Evolutionary conservation across 1,284 basidiomycete species (phyloP), one percentile per base, ranked within the genome.

Genomic region (Cryptococcus sp.): DNA sequence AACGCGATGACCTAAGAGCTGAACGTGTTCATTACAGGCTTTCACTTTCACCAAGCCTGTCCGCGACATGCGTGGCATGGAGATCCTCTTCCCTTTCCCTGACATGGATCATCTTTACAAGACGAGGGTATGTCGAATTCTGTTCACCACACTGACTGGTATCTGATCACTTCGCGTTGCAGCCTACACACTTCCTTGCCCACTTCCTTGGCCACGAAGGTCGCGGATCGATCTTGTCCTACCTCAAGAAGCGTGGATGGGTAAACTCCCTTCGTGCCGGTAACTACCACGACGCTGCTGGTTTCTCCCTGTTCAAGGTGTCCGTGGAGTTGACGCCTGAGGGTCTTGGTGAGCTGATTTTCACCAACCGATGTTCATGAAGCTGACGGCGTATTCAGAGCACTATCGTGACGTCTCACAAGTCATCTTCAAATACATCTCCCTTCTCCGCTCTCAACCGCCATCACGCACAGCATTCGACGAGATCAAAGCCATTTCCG

Each of bases 121-220:
- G 40, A 82, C 88, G 71, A 93, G 93, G 69, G 77, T 78, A 46
- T 56, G 64, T 61, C 42, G 3, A 5, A 38, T 42, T 1, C 7
- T 45, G 23, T 15, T 60, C 30, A 56, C 10, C 4, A 1, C n/a
- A 16, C 10, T 30, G 35, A 47, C 5, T 6, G 16, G 47, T 59
- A 17, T 40, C 45, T 52, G 27, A 50, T 46, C 1, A 5, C 52
- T 3, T 43, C 39, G 56, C 46, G 19, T 55, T 0, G 52, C 66
- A 84, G 81, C 95, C 96, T 1, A 86, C 83, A 3, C 81, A 85
- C 62, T 90, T 93, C 75, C 73, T 99, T 19, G 84, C 87, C 2
- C 92, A 97, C 77, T 88, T 96, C 71, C 79, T 97, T 50, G 96
- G 96, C 0, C 95, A 99, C 76, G 97, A 99, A 80, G 97, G 96